A percentile compares a stretch with the other conserved stretches of the same genome.
Evolutionary conservation across 2,329 filamentous ascomycete genomes (phyloP).

Genomic region (Epichloe typhina): DNA sequence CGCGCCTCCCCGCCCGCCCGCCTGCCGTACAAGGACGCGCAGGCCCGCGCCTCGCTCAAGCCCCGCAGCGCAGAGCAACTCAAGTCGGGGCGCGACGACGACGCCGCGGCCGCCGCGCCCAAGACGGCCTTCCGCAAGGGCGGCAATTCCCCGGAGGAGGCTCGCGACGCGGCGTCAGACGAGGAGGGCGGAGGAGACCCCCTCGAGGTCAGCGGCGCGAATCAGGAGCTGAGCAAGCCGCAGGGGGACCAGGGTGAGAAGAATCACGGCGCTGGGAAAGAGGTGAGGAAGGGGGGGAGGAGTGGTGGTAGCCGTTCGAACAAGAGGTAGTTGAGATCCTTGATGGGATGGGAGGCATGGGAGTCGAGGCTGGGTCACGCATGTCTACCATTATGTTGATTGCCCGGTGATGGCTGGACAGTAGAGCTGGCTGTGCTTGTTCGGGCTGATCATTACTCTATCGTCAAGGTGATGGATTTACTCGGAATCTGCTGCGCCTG

Average conservation of each 20-base stretch:
- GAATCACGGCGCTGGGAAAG: constrained; percentile 18
- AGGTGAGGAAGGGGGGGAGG: constrained; percentile 22
- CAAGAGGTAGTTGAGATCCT: constrained; percentile 11
- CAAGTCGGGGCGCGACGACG: constrained; percentile 52
- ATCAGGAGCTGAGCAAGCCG: constrained; percentile 7
- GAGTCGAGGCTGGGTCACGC: too few species aligned
- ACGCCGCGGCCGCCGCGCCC: constrained; percentile 37
- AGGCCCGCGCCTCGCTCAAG: constrained; percentile 50
- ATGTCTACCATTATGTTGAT: too few species aligned
- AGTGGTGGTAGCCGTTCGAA: constrained; percentile 16
- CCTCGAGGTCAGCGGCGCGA: constrained; percentile 3
- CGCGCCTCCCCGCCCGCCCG: constrained; percentile 17
- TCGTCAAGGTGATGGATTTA: too few species aligned
- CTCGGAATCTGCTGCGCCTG: too few species aligned
- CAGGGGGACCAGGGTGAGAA: constrained; percentile 12
- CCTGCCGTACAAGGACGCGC: constrained; percentile 35
- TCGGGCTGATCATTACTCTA: too few species aligned
- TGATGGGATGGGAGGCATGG: not conserved
- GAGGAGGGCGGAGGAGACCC: constrained; percentile 7
- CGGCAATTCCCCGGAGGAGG: constrained; percentile 53
- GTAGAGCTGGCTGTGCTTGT: too few species aligned
- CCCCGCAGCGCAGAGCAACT: constrained; percentile 54
- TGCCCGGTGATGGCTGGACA: too few species aligned
- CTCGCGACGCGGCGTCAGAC: constrained; percentile 27
- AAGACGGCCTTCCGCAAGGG: constrained; percentile 56